Evolutionary conservation across 495 filamentous ascomycete species (phyloP), one percentile per base, ranked within the genome.

Genomic region (Trichoderma reesei): DNA sequence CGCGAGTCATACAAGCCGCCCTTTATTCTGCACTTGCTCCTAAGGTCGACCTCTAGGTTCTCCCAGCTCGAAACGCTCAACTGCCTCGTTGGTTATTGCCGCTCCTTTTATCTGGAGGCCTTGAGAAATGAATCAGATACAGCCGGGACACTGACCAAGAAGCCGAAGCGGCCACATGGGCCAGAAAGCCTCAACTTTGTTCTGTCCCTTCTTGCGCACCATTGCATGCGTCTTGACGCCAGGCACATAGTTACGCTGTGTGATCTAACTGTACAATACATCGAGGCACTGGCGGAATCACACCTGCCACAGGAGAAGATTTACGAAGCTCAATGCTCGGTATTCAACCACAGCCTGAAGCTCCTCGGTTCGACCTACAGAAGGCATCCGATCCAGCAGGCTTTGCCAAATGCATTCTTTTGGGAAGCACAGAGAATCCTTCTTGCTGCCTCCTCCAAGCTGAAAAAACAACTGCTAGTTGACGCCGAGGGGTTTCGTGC

Each of bases 351-450:
- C 20, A 20, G 38, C 8, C 41, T 63, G 7, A 46, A 34, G 51
- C 51, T 56, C 10, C 14, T 56, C 1, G 51, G 51, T 56, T 56
- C 51, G 26, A 26, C 33, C 11, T n/a, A 56, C 26, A 5, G 51
- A 5, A 34, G 8, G 18, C 51, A 33, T 56, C 8, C 51, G 11
- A 31, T 56, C 11, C 51, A 14, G 20, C 51, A 34, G 20, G 5
- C 51, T 13, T 33, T 11, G 38, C 41, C 39, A 10, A 34, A 42
- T 72, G 69, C 66, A 41, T 74, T 73, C 71, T 76, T 77, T 61
- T 81, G 79, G 79, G 71, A 75, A 31, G 78, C 78, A 1, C 79
- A 81, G 41, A 75, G 69, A 41, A 60, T 72, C 18, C 70, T 81
- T 10, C 62, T 81, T 36, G 66, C 64, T 5, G 67, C 78, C 63